These are phyloP conservation scores for Chaetoscypha palmicola DNA, from an alignment of 2,329 filamentous ascomycete species.

Conservation along the genomic window DNA sequence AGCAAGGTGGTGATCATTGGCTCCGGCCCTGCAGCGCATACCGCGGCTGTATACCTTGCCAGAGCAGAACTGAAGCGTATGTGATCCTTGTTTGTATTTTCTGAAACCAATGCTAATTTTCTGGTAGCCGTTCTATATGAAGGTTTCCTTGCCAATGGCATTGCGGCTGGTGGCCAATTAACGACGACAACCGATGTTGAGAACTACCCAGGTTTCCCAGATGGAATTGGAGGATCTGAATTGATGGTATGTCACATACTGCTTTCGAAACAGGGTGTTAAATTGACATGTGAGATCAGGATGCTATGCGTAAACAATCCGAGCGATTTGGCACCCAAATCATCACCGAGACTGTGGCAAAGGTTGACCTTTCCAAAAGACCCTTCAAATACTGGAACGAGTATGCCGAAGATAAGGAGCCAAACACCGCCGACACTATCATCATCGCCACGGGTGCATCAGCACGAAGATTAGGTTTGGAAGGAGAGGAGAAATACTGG, in stretches of 20 bases:
- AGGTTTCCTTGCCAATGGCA: conserved; percentile 95
- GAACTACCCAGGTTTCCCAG: conserved; percentile 94
- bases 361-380: conserved; percentile 72
- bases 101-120: conserved; percentile 27
- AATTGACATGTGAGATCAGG: conserved; percentile 32
- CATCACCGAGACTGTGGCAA: conserved; percentile 84
- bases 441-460: conserved; percentile 96
- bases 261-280: background rate
- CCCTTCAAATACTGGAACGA: conserved; percentile 95
- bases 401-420: conserved; percentile 69
- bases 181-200: conserved; percentile 98
- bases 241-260: conserved; percentile 55
- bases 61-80: conserved; percentile 81
- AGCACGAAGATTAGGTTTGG: conserved; percentile 72
- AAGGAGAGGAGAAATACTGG: conserved; percentile 94
- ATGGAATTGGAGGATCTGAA: conserved; percentile 77
- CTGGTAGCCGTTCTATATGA: conserved; percentile 75
- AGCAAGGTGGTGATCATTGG: conserved; percentile 88
- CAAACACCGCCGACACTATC: conserved; percentile 82
- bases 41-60: conserved; percentile 90
- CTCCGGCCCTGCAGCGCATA: conserved; percentile 96
- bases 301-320: conserved; percentile 88
- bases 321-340: conserved; percentile 88
- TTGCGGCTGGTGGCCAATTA: conserved; percentile 90
- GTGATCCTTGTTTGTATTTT: conserved; percentile 3